Conservation (phyloP, 2,329 filamentous ascomycete genomes). For the Verticillium nubilum region DNA sequence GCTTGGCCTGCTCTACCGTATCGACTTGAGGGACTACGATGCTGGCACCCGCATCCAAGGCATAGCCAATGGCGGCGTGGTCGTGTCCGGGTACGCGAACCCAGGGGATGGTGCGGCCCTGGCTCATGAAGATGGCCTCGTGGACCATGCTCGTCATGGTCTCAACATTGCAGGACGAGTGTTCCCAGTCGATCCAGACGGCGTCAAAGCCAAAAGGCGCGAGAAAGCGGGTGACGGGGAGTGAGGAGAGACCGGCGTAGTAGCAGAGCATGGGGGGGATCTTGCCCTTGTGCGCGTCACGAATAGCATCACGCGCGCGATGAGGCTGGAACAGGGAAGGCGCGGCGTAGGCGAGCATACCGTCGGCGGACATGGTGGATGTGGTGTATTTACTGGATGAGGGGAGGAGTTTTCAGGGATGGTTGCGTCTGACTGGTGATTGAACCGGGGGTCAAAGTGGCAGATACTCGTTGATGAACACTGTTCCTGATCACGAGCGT, state of each 20-base stretch:
- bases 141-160: slow-evolving; percentile 46
- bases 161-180: slow-evolving; percentile 37
- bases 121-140: slow-evolving; percentile 38
- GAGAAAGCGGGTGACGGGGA: slow-evolving; percentile 32
- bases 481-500: neutral
- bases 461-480: too few species aligned
- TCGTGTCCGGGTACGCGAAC: slow-evolving; percentile 40
- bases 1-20: slow-evolving; percentile 38
- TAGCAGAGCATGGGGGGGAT: slow-evolving; percentile 37
- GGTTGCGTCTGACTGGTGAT: neutral
- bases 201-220: slow-evolving; percentile 37
- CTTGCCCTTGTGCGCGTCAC: slow-evolving; percentile 38
- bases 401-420: neutral
- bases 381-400: neutral
- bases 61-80: slow-evolving; percentile 39
- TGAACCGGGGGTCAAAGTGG: too few species aligned
- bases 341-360: slow-evolving; percentile 34
- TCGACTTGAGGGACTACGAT: slow-evolving; percentile 42
- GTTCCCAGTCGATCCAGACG: slow-evolving; percentile 44
- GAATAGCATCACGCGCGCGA: slow-evolving; percentile 35
- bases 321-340: slow-evolving; percentile 42
- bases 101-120: slow-evolving; percentile 37
- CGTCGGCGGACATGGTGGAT: slow-evolving; percentile 1
- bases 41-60: slow-evolving; percentile 42
- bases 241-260: slow-evolving; percentile 32